Percentiles rank a stretch among this genome's conserved stretches.
These are phyloP conservation scores for Schizophyllum commune DNA, from an alignment of 1,284 basidiomycete species.

Conservation along the genomic window DNA sequence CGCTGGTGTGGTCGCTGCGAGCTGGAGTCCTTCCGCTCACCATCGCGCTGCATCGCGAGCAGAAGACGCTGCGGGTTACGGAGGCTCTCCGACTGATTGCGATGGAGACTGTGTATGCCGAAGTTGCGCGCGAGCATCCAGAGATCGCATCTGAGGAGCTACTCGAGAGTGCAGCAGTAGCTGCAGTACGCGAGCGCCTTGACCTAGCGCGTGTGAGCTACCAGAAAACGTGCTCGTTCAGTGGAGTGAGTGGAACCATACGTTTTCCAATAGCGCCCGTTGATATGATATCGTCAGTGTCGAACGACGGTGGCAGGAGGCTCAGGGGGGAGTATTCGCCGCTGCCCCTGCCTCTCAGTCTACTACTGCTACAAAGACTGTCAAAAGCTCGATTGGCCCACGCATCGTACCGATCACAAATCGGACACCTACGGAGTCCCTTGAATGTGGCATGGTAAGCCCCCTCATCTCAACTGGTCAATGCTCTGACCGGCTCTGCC, in stretches of 20 bases:
- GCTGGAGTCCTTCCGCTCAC: not conserved
- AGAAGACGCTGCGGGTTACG: not conserved
- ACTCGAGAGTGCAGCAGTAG: no score
- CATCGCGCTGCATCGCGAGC: not conserved
- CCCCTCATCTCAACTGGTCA: no score
- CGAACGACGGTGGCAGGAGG: not conserved
- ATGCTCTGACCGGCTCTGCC: no score
- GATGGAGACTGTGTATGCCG: not conserved
- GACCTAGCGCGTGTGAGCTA: no score
- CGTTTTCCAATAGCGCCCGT: no score
- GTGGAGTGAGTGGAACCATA: no score
- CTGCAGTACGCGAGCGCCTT: no score
- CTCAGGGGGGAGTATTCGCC: not conserved
- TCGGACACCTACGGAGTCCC: no score
- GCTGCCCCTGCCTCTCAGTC: not conserved
- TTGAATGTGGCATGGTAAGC: no score
- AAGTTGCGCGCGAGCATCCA: not conserved
- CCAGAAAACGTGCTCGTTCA: no score
- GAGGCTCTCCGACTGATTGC: no score
- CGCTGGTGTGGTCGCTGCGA: not conserved
- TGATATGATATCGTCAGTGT: not conserved
- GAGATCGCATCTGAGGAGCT: no score
- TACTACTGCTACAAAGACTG: not conserved
- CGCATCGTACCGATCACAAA: not conserved
- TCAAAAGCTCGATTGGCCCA: not conserved